Conservation (phyloP, 176 grass and related monocot genomes). For the Oropetium thomaeum region DNA sequence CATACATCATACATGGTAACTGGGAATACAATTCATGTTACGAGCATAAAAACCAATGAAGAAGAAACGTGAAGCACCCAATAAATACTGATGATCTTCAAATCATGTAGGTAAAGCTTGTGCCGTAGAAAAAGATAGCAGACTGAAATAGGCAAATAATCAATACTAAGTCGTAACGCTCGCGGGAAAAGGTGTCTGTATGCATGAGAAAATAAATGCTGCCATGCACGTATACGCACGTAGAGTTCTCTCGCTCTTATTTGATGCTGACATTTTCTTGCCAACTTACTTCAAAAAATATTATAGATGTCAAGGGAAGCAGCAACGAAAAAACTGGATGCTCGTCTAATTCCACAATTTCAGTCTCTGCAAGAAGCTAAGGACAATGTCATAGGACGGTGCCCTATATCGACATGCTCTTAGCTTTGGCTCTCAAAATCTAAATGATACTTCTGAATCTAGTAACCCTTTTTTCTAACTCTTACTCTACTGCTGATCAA, state of each 20-base stretch:
- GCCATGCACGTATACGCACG: constrained; percentile 15
- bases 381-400: not conserved
- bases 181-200: not conserved
- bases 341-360: not conserved
- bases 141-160: constrained; percentile 27
- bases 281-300: constrained; percentile 21
- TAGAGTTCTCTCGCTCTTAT: constrained; percentile 1
- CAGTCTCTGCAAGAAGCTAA: constrained; percentile 10
- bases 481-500: not conserved
- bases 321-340: constrained; percentile 15
- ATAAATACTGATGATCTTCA: not conserved
- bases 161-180: constrained; percentile 12
- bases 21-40: constrained; percentile 33
- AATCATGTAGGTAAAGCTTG: constrained; percentile 17
- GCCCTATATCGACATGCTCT: constrained; percentile 3
- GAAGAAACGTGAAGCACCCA: constrained; percentile 3
- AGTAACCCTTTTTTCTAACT: not conserved
- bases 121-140: not conserved
- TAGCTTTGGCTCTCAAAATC: not conserved
- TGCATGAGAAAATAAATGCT: constrained; percentile 34
- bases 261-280: constrained; percentile 3
- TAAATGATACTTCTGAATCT: not conserved
- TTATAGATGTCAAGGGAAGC: constrained; percentile 21
- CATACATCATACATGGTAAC: constrained; percentile 15
- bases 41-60: constrained; percentile 30